Conservation (phyloP, 495 filamentous ascomycete species). For the Rhypophila decipiens region DNA sequence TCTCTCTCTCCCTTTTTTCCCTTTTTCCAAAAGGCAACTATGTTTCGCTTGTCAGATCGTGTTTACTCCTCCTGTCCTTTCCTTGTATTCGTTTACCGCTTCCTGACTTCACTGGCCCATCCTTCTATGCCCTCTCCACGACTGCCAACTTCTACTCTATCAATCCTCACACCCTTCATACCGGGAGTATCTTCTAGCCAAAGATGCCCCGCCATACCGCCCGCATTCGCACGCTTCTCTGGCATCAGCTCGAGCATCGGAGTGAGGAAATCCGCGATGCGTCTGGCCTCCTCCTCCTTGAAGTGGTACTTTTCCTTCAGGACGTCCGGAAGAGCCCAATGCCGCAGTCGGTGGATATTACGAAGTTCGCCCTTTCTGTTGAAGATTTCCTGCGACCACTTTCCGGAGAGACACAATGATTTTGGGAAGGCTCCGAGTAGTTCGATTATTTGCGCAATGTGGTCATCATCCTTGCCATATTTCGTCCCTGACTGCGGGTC, state of each 20-base stretch:
- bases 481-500: constrained; percentile 98
- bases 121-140: constrained; percentile 93
- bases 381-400: constrained; percentile 99
- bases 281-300: constrained; percentile 63
- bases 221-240: constrained; percentile 85
- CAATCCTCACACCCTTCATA: constrained; percentile 73
- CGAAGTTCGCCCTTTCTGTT: constrained; percentile 95
- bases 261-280: constrained; percentile 76
- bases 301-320: constrained; percentile 97
- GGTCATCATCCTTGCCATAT: constrained; percentile 99
- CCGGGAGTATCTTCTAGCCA: constrained; percentile 80
- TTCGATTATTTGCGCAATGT: constrained; percentile 99
- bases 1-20: background rate
- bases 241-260: constrained; percentile 92
- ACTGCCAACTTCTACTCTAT: constrained; percentile 66
- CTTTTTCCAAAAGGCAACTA: background rate
- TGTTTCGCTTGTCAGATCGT: background rate
- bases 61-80: background rate
- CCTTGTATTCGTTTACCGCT: constrained; percentile 46
- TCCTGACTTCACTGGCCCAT: constrained; percentile 88
- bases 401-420: constrained; percentile 79
- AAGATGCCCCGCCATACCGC: constrained; percentile 79
- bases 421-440: constrained; percentile 91
- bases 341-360: constrained; percentile 93
- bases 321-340: constrained; percentile 94